Evolutionary conservation across 129 eudicot genomes (phyloP), one percentile per base, ranked within the genome.

Genomic region (Artemisia argyi): DNA sequence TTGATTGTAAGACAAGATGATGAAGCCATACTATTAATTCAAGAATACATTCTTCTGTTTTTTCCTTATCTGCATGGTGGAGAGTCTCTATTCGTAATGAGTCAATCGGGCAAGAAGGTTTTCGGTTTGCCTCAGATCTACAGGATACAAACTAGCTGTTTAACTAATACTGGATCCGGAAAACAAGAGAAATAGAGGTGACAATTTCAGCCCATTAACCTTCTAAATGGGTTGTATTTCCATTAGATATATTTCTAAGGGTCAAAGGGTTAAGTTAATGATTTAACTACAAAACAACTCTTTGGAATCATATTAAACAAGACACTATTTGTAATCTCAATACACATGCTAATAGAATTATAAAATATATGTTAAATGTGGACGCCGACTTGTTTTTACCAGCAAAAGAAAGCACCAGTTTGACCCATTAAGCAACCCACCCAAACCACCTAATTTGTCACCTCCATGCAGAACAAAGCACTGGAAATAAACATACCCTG

Each of bases 11-110:
- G 17, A 95, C 83, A 51, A 94, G 98, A 81, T 87, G 90, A 68
- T 94, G 98, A 77, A 94, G 98, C 97, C 96, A 94, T 35, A 90
- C 83, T 35, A 90, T 85, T 46, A 90, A 76, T 54, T 94, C 96
- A 4, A 94, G 92, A 76, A 94, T 90, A 73, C 86, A 86, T 18
- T 79, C 79, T 75, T 94, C 97, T 2, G 97, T 87, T 85, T 86
- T 94, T 65, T 85, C 96, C 75, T 85, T 87, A 62, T 90, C 93
- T 32, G 97, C 97, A 66, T 95, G 99, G 57, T 95, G 81, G 58
- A 95, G 94, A 8, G 99, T 95, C 76, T 95, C 99, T 7, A 95
- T 95, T 53, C 82, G 71, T 46, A 90, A 84, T 5, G 90, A 83
- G 81, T 90, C 97, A 5, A 73, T 71, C 73, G 83, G 97, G 81